These are phyloP conservation scores for Mycena metata DNA, from an alignment of 768 basidiomycete species.

Conservation along the genomic window DNA sequence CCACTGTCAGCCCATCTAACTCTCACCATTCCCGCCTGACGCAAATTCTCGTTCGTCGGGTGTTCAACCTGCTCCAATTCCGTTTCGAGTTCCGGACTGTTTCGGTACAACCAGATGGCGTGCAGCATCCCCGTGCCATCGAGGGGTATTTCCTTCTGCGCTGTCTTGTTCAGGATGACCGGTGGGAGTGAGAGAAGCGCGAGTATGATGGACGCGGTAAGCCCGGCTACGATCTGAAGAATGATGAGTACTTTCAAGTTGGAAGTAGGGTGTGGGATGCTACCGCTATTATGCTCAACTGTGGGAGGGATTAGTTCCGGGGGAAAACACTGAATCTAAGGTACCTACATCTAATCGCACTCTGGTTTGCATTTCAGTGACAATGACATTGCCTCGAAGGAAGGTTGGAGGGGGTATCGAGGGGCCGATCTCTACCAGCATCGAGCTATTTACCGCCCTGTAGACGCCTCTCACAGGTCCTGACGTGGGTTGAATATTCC, in stretches of 20 bases:
- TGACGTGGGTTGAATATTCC: neutral
- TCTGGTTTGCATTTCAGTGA: neutral
- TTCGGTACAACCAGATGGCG: neutral
- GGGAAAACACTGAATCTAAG: no score
- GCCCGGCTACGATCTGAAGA: neutral
- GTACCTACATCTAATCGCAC: conserved; percentile 4
- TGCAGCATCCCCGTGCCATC: conserved; percentile 2
- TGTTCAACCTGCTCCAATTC: neutral
- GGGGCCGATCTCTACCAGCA: neutral
- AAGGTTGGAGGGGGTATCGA: neutral
- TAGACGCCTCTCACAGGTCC: neutral
- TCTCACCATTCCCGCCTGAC: neutral
- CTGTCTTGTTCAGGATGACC: neutral
- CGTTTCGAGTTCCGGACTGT: neutral
- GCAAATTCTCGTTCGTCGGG: conserved; percentile 1
- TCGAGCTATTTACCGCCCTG: neutral
- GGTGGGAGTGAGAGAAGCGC: conserved; percentile 2
- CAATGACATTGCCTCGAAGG: neutral
- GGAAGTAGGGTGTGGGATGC: no score
- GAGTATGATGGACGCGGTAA: neutral
- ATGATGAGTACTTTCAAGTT: neutral
- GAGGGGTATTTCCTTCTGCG: neutral
- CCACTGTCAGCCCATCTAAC: no score
- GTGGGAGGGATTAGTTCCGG: neutral
- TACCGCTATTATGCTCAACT: conserved; percentile 20